phyloP scores from a whole-genome alignment of 208 protist genomes.

The Acanthamoeba culbertsoni region DNA sequence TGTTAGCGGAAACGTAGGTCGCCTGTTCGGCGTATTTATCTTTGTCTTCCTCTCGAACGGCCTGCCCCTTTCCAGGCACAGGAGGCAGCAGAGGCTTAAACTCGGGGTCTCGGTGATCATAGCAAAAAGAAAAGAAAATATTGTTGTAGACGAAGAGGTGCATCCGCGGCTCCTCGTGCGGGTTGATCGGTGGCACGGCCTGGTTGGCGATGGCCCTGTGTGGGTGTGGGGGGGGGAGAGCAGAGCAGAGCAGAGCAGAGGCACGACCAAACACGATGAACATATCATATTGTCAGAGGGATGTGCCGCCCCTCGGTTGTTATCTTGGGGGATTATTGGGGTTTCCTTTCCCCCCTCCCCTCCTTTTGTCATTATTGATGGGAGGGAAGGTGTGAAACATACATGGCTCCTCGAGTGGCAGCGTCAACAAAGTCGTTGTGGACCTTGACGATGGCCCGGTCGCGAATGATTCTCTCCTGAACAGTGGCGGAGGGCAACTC shows the following conservation, averaged over 20 bases:
- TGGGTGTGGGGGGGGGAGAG: too few species aligned
- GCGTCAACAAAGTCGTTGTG: slow-evolving; percentile 76
- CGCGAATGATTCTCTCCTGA: slow-evolving; percentile 69
- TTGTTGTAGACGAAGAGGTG: slow-evolving; percentile 81
- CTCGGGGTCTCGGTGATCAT: slow-evolving; percentile 64
- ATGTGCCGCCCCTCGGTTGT: too few species aligned
- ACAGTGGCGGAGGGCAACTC: slow-evolving; percentile 57
- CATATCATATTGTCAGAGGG: too few species aligned
- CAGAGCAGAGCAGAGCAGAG: too few species aligned
- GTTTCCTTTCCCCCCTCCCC: too few species aligned
- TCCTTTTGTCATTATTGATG: too few species aligned
- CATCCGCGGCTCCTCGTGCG: slow-evolving; percentile 42
- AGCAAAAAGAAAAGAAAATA: slow-evolving; percentile 73
- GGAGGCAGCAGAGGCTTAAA: not conserved
- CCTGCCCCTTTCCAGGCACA: not conserved
- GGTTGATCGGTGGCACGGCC: slow-evolving; percentile 69
- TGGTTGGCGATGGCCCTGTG: slow-evolving; percentile 55
- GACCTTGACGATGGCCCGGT: slow-evolving; percentile 70
- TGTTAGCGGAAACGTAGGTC: slow-evolving; percentile 62
- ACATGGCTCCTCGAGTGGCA: slow-evolving; percentile 68
- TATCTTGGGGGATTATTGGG: too few species aligned
- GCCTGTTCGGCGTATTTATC: slow-evolving; percentile 4
- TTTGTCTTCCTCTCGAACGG: not conserved
- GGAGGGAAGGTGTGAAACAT: not conserved
- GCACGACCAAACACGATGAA: not conserved